A percentile compares a stretch with the other conserved stretches of the same genome.
These are phyloP conservation scores for Penicillium concentricum DNA, from an alignment of 2,329 filamentous ascomycete genomes.

Conservation along the genomic window DNA sequence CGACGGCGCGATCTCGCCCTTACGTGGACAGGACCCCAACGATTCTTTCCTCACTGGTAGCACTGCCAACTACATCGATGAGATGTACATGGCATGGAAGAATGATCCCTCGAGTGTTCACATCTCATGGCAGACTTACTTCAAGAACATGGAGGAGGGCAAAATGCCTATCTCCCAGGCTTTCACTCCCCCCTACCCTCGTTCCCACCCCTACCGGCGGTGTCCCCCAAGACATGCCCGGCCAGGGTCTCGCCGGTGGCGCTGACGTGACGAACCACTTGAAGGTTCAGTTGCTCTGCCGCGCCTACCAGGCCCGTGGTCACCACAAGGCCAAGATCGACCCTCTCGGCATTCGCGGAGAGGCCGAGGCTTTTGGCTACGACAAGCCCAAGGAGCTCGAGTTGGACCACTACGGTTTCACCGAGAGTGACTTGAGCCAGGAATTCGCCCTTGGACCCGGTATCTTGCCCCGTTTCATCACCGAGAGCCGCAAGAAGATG, in stretches of 20 bases:
- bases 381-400: constrained; percentile 88
- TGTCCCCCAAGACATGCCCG: constrained; percentile 70
- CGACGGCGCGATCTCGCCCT: constrained; percentile 21
- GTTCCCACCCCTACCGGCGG: constrained; percentile 78
- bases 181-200: constrained; percentile 92
- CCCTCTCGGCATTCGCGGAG: constrained; percentile 86
- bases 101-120: constrained; percentile 90
- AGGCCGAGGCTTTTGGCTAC: constrained; percentile 80
- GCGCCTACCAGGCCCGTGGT: constrained; percentile 95
- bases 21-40: constrained; percentile 65
- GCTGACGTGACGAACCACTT: constrained; percentile 91
- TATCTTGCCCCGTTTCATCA: constrained; percentile 91
- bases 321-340: constrained; percentile 99
- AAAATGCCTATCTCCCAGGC: constrained; percentile 97
- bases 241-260: constrained; percentile 65
- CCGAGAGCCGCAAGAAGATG: constrained; percentile 89
- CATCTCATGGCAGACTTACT: constrained; percentile 98
- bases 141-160: constrained; percentile 98
- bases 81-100: constrained; percentile 99
- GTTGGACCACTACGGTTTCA: constrained; percentile 92
- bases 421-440: constrained; percentile 86
- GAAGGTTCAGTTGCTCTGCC: constrained; percentile 95
- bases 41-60: constrained; percentile 96
- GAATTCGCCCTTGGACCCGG: constrained; percentile 91
- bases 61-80: constrained; percentile 98